phyloP scores from a whole-genome alignment of 1,139 yeast species.

The Lodderomyces jiufengensis region DNA sequence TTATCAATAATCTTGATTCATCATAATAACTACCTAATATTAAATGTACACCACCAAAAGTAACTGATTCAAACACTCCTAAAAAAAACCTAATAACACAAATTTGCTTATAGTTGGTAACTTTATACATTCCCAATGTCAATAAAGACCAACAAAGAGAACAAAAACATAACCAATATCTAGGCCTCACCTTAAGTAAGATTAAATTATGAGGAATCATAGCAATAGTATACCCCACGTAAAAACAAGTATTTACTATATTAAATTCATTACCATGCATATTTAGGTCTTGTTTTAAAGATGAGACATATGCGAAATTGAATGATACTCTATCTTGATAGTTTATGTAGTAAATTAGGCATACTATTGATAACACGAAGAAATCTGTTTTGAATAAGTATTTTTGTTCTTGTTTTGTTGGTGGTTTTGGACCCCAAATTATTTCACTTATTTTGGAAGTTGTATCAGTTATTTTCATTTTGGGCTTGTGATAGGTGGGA shows the following conservation, averaged over 20 bases:
- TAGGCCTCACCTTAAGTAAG: constrained; percentile 48
- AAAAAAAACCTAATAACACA: constrained; percentile 53
- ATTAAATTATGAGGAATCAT: constrained; percentile 55
- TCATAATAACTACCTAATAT: constrained; percentile 19
- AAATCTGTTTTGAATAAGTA: constrained; percentile 50
- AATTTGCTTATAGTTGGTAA: constrained; percentile 39
- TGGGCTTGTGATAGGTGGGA: too few relatives aligned
- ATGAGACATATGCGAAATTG: constrained; percentile 58
- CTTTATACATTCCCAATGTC: constrained; percentile 49
- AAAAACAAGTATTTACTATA: constrained; percentile 52
- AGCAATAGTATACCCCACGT: constrained; percentile 57
- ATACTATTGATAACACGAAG: constrained; percentile 53
- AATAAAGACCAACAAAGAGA: constrained; percentile 53
- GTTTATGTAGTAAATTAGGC: constrained; percentile 53
- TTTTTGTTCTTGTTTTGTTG: constrained; percentile 34
- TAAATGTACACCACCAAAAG: constrained; percentile 54
- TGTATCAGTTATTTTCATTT: background rate
- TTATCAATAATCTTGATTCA: constrained; percentile 1
- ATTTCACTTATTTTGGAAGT: background rate
- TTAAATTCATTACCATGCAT: constrained; percentile 50
- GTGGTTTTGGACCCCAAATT: constrained; percentile 12
- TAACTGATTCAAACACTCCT: constrained; percentile 53
- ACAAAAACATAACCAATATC: constrained; percentile 53
- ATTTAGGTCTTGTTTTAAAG: constrained; percentile 52
- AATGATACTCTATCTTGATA: constrained; percentile 47